These are phyloP conservation scores for Mortierella sp. DNA, from an alignment of 371 early-diverging fungal species.

Conservation along the genomic window DNA sequence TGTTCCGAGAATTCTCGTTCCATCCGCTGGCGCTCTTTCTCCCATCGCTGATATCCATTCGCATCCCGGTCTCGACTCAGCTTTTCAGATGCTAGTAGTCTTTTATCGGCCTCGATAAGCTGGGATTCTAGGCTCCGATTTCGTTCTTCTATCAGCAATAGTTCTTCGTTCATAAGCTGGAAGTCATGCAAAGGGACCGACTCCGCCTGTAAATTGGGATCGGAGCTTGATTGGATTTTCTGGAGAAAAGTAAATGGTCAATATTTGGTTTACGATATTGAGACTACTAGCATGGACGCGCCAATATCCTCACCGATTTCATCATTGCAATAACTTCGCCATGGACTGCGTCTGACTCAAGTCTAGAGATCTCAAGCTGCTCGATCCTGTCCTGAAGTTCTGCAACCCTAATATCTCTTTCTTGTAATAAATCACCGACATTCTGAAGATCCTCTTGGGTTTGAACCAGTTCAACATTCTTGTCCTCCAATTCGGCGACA, in stretches of 20 bases:
- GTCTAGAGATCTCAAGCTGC: constrained; percentile 15
- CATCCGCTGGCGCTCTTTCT: constrained; percentile 25
- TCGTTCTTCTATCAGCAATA: constrained; percentile 29
- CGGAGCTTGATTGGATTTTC: constrained; percentile 32
- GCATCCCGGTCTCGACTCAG: constrained; percentile 15
- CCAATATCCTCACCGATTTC: constrained; percentile 23
- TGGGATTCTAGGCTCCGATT: constrained; percentile 35
- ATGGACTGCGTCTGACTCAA: constrained; percentile 32
- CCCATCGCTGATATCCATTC: constrained; percentile 22
- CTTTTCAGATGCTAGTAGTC: constrained; percentile 25
- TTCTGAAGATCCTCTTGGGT: constrained; percentile 18
- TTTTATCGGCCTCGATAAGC: constrained; percentile 31
- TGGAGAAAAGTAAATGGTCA: background rate
- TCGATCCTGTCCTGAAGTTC: constrained; percentile 34
- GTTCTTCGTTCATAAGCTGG: constrained; percentile 26
- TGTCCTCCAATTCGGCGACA: constrained; percentile 47
- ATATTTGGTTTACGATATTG: background rate
- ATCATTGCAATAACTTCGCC: constrained; percentile 43
- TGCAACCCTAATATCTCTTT: constrained; percentile 22
- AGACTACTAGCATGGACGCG: background rate
- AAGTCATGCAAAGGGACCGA: constrained; percentile 28
- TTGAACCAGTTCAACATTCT: constrained; percentile 24
- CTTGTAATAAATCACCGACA: constrained; percentile 16
- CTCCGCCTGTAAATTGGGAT: constrained; percentile 4
- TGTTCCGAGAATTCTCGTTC: constrained; percentile 20